Evolutionary conservation across 768 basidiomycete genomes (phyloP).

Genomic region (Tylopilus subfusipes): DNA sequence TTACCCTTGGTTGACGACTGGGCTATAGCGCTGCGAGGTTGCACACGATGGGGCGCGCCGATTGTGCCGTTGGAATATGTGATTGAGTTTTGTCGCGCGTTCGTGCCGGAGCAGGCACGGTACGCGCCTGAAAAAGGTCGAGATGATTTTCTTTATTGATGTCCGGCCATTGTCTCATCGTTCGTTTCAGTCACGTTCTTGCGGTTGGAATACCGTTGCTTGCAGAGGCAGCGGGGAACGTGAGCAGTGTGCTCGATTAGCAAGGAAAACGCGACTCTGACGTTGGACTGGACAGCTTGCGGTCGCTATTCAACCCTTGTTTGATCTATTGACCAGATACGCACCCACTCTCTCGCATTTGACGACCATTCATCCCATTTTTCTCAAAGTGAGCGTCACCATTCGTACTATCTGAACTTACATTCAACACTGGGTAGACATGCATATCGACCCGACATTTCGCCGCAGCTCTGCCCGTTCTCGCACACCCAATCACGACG

Average conservation of each 20-base stretch:
- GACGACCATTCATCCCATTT: conserved; percentile 67
- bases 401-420: neutral
- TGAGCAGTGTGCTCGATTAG: conserved; percentile 31
- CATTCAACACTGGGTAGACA: conserved; percentile 34
- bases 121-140: conserved; percentile 67
- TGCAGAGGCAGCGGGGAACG: conserved; percentile 49
- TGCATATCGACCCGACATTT: conserved; percentile 57
- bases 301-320: conserved; percentile 55
- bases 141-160: neutral
- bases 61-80: conserved; percentile 44
- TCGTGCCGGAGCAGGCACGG: conserved; percentile 61
- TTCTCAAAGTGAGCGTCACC: conserved; percentile 50
- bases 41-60: conserved; percentile 33
- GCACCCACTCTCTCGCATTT: conserved; percentile 53
- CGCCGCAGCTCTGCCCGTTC: conserved; percentile 55
- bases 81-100: conserved; percentile 56
- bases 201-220: conserved; percentile 59
- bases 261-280: neutral
- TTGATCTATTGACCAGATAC: conserved; percentile 59
- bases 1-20: no score
- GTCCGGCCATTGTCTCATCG: conserved; percentile 1
- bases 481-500: conserved; percentile 59
- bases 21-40: no score
- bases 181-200: conserved; percentile 53
- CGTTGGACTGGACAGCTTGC: conserved; percentile 35